Evolutionary conservation across 1,139 yeast species (phyloP).

Genomic region (Saccharomycopsis phalli): DNA sequence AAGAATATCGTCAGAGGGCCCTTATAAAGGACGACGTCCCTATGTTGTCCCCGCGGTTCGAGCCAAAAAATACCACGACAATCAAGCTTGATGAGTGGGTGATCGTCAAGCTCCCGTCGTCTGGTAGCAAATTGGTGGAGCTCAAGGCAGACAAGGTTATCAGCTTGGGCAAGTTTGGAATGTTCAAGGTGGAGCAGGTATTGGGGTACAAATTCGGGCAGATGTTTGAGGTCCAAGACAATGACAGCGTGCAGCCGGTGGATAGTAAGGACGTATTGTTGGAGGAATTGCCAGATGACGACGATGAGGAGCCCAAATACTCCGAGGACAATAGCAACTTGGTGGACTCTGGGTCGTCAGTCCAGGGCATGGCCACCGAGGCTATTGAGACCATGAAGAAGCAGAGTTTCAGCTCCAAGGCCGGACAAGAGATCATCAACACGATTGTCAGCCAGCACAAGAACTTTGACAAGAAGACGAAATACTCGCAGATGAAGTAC

Average conservation of each 20-base stretch:
- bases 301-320: conserved; percentile 27
- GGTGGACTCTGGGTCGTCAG: conserved; percentile 61
- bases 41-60: conserved; percentile 13
- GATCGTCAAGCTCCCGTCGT: conserved; percentile 71
- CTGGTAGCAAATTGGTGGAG: conserved; percentile 62
- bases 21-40: too few relatives aligned
- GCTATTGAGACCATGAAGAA: conserved; percentile 77
- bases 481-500: conserved; percentile 86
- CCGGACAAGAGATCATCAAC: conserved; percentile 77
- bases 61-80: conserved; percentile 22
- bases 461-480: conserved; percentile 82
- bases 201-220: conserved; percentile 82
- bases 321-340: conserved; percentile 61
- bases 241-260: conserved; percentile 43
- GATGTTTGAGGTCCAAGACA: conserved; percentile 73
- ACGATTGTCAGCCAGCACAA: conserved; percentile 76
- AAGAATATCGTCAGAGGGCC: too few relatives aligned
- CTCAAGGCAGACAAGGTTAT: conserved; percentile 51
- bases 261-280: conserved; percentile 26
- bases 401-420: conserved; percentile 49
- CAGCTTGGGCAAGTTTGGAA: conserved; percentile 85
- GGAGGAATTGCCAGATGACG: conserved; percentile 24
- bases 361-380: conserved; percentile 63
- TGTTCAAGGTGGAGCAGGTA: conserved; percentile 64
- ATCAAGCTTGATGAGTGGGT: conserved; percentile 48